Evolutionary conservation across 768 basidiomycete species (phyloP).

Genomic region (Xerocomellus amylosporus): DNA sequence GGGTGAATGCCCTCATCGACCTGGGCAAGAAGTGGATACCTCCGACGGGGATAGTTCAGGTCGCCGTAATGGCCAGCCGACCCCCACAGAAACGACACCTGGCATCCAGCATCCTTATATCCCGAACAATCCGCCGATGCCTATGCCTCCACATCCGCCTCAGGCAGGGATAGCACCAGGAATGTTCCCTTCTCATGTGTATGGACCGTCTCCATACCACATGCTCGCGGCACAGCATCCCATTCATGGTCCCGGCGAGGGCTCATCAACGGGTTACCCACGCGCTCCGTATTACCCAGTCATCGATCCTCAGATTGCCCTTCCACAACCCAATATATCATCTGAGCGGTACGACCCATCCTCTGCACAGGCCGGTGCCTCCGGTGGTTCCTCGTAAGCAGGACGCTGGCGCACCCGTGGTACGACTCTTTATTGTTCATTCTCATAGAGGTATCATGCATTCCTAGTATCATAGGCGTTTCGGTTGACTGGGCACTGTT

Average conservation of each 20-base stretch:
- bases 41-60: conserved; percentile 27
- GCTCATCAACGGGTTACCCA: conserved; percentile 24
- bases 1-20: conserved; percentile 46
- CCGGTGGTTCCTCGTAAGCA: conserved; percentile 15
- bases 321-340: conserved; percentile 32
- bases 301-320: conserved; percentile 39
- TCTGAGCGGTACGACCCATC: conserved; percentile 34
- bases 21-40: conserved; percentile 18
- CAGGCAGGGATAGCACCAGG: conserved; percentile 16
- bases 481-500: neutral
- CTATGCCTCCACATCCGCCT: conserved; percentile 14
- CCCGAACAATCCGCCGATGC: conserved; percentile 7
- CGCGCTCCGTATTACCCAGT: conserved; percentile 37
- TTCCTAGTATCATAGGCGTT: neutral
- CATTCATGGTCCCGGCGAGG: conserved; percentile 22
- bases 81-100: neutral
- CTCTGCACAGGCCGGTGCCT: conserved; percentile 8
- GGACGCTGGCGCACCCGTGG: neutral
- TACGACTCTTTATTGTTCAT: neutral
- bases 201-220: conserved; percentile 30
- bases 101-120: conserved; percentile 15
- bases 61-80: conserved; percentile 1
- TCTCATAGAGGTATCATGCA: neutral
- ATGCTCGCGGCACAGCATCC: conserved; percentile 23
- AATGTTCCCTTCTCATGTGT: conserved; percentile 27